Evolutionary conservation across 2,329 filamentous ascomycete genomes (phyloP), one percentile per base, ranked within the genome.

Genomic region (Aspergillus tanneri): DNA sequence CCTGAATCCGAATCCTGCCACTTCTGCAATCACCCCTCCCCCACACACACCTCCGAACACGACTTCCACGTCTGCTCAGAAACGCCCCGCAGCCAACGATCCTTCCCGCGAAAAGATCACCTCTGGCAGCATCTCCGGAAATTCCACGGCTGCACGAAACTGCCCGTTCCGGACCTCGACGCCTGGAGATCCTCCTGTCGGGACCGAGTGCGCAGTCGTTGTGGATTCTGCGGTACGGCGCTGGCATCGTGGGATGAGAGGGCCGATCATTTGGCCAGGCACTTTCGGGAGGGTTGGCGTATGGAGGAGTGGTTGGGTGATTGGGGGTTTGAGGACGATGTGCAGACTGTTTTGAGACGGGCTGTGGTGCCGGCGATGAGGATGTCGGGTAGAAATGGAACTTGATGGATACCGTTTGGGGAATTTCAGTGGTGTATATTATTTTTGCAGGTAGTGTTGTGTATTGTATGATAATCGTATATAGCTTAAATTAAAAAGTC

Each of bases 21-120:
- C 0, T 81, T 79, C 58, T 82, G 79, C 52, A 69, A 74, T 12
- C 60, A 62, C 2, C 47, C 71, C 5, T 69, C 75, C 32, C 75
- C 76, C 0, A 66, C 67, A 0, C 55, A 65, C 3, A 68, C 73
- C 1, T 79, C 77, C 39, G 71, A 68, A 4, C 79, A 82, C 61
- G 77, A 80, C 43, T 78, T 81, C 53, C 59, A 66, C n/a, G 66
- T 72, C 12, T 82, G 79, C 55, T 74, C 76, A 32, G 71, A 73
- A 30, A 80, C 79, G 32, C 72, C 76, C 7, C 62, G 75, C 0
- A 68, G 40, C 69, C 77, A 36, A 36, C 73, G 81, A 7, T 82
- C 79, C 0, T 82, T 82, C 59, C 78, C 75, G 51, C 71, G 79
- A 8, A 81, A 81, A 60, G 79, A 82, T 52, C 77, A 82, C 55